Conservation (phyloP, 177 flowering plant genomes). For the Vitis hybrid region DNA sequence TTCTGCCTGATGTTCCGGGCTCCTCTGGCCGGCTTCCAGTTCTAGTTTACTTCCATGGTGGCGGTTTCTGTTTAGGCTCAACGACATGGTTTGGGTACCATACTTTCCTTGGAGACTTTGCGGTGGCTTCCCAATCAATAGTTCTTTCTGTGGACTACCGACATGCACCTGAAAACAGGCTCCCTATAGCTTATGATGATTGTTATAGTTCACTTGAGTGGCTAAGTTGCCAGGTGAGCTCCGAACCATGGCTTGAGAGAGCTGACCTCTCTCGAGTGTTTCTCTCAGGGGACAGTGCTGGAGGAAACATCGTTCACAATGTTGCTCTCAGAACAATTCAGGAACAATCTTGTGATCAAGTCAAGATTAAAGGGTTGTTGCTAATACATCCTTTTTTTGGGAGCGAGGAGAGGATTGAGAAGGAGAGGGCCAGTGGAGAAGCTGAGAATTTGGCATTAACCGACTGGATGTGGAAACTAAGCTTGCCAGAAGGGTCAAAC, state of each 20-base stretch:
- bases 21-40: constrained; percentile 34
- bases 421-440: constrained; percentile 37
- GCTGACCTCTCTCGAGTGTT: constrained; percentile 65
- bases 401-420: constrained; percentile 54
- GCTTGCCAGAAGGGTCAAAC: constrained; percentile 57
- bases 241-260: constrained; percentile 50
- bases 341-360: neutral
- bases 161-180: constrained; percentile 72
- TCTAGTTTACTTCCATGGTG: constrained; percentile 79
- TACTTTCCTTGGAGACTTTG: constrained; percentile 54
- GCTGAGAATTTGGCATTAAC: constrained; percentile 33
- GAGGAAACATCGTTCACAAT: constrained; percentile 75
- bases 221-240: constrained; percentile 26
- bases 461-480: constrained; percentile 70
- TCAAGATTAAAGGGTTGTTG: constrained; percentile 45
- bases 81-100: constrained; percentile 81
- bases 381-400: constrained; percentile 74
- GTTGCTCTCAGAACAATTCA: constrained; percentile 37
- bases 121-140: constrained; percentile 35
- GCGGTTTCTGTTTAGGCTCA: constrained; percentile 89
- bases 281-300: constrained; percentile 84
- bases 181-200: constrained; percentile 73
- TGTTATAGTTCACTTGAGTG: constrained; percentile 52
- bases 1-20: constrained; percentile 37
- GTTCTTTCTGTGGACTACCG: constrained; percentile 76